These are phyloP conservation scores for Aspergillus amoenus DNA, from an alignment of 2,329 filamentous ascomycete species.

Conservation along the genomic window DNA sequence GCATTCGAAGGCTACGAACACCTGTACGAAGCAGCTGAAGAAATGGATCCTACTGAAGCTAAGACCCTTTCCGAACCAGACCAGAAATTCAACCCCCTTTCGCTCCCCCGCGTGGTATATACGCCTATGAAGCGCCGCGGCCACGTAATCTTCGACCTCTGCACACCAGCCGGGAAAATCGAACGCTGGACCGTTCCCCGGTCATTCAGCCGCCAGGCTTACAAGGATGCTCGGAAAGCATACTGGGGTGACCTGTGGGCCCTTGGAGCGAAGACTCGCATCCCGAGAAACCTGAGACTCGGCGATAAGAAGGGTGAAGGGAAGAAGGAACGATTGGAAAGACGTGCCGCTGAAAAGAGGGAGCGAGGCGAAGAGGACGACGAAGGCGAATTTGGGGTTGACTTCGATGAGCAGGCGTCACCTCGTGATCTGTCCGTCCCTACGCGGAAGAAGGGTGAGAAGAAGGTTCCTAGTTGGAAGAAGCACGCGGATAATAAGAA, in stretches of 20 bases:
- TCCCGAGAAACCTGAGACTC: conserved; percentile 60
- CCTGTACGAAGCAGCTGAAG: conserved; percentile 28
- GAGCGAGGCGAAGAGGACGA: conserved; percentile 23
- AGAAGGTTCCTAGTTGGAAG: conserved; percentile 40
- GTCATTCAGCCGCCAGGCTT: conserved; percentile 76
- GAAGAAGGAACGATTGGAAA: conserved; percentile 42
- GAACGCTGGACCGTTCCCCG: conserved; percentile 93
- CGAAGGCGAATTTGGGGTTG: conserved; percentile 10
- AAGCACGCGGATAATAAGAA: conserved; percentile 46
- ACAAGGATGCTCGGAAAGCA: conserved; percentile 87
- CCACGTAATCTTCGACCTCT: conserved; percentile 86
- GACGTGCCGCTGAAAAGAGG: conserved; percentile 32
- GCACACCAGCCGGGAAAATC: conserved; percentile 78
- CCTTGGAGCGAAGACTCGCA: conserved; percentile 83
- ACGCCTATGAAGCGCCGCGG: conserved; percentile 83
- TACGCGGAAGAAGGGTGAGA: conserved; percentile 34
- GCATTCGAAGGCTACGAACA: conserved; percentile 74
- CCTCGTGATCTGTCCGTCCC: conserved; percentile 17
- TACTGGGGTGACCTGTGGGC: conserved; percentile 95
- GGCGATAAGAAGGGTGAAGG: conserved; percentile 50
- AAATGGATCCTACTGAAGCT: conserved; percentile 3
- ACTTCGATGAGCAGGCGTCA: not conserved
- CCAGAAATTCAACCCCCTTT: conserved; percentile 54
- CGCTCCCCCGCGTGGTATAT: conserved; percentile 75
- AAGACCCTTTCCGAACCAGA: conserved; percentile 8